A percentile compares a stretch with the other conserved stretches of the same genome.
phyloP scores from a whole-genome alignment of 768 basidiomycete genomes.

The Ramaria sp. region DNA sequence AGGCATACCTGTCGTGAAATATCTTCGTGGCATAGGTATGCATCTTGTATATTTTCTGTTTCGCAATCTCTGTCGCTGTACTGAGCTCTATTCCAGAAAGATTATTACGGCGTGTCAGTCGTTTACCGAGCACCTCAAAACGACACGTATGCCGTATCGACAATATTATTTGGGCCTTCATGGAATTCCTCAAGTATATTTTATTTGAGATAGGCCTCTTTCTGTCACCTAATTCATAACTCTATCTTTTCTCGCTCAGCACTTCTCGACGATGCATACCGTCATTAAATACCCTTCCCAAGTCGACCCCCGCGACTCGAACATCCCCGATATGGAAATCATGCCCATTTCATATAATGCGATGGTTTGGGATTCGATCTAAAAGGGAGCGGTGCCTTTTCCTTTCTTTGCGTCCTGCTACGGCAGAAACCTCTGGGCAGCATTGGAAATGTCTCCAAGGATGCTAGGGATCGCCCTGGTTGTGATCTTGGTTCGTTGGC shows the following conservation, averaged over 20 bases:
- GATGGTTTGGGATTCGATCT: background rate
- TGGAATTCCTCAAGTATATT: conserved; percentile 23
- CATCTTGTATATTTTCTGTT: conserved; percentile 13
- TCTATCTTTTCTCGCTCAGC: conserved; percentile 23
- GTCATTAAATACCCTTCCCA: background rate
- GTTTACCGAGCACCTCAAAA: conserved; percentile 22
- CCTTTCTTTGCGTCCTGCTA: conserved; percentile 16
- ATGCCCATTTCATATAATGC: conserved; percentile 16
- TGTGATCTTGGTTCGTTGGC: conserved; percentile 20
- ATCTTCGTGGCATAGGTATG: conserved; percentile 25
- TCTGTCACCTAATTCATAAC: conserved; percentile 19
- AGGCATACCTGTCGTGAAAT: conserved; percentile 20
- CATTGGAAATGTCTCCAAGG: conserved; percentile 19
- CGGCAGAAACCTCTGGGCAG: conserved; percentile 17
- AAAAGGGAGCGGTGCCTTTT: background rate
- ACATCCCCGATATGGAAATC: conserved; percentile 29
- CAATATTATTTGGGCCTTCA: conserved; percentile 12
- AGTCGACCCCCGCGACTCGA: too few species aligned
- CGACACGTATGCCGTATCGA: conserved; percentile 22
- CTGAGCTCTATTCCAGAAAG: conserved; percentile 20
- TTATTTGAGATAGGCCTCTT: conserved; percentile 24
- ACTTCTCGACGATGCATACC: conserved; percentile 16
- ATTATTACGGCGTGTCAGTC: conserved; percentile 27
- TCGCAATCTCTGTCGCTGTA: too few species aligned
- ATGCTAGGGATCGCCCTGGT: conserved; percentile 20